Percentiles rank a stretch among this genome's conserved stretches.
Evolutionary conservation across 768 basidiomycete species (phyloP).

Genomic region (Cubamyces lactineus): DNA sequence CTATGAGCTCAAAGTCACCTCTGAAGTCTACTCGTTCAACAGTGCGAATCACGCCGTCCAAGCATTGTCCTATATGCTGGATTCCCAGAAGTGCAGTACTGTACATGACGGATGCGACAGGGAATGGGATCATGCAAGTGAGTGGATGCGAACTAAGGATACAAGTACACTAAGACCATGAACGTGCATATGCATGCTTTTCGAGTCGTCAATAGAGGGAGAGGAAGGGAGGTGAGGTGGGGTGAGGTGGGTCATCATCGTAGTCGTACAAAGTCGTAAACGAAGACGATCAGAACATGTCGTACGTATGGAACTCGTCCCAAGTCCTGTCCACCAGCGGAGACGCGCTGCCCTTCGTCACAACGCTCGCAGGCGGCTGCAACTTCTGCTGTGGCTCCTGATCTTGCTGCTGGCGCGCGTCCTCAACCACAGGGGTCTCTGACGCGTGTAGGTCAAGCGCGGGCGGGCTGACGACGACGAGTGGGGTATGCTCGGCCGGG

Average conservation of each 20-base stretch:
- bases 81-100: no score
- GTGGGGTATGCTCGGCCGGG: slow-evolving; percentile 9
- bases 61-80: no score
- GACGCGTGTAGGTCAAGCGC: not conserved
- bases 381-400: not conserved
- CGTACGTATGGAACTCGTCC: slow-evolving; percentile 12
- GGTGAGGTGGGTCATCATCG: not conserved
- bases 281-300: slow-evolving; percentile 2
- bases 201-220: no score
- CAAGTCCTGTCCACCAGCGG: slow-evolving; percentile 5
- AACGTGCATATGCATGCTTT: no score
- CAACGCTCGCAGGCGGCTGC: not conserved
- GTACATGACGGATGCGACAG: not conserved
- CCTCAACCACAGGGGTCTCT: not conserved
- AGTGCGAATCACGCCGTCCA: no score
- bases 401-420: not conserved
- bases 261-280: not conserved
- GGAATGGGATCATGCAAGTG: not conserved
- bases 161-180: no score
- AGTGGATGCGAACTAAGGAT: not conserved
- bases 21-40: no score
- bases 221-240: no score
- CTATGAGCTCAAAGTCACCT: no score
- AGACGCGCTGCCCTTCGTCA: slow-evolving; percentile 1
- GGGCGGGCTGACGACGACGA: slow-evolving; percentile 10